Conservation (phyloP, 208 protist genomes). For the Wallacemonas rigidus region DNA sequence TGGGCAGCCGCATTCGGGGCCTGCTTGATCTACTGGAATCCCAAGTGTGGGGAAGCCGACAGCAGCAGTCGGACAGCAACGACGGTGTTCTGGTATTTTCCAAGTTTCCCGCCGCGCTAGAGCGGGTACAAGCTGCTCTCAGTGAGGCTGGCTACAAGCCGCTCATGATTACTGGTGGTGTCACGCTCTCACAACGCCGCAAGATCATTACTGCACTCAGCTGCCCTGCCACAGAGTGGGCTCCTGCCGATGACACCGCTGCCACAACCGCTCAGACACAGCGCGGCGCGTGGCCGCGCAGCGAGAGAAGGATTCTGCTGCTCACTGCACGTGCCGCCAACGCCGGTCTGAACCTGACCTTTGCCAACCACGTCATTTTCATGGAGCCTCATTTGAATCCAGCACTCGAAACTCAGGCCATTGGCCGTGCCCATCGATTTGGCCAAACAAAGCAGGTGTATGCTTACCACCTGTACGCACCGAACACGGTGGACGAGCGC, state of each 20-base stretch:
- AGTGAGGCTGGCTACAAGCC: conserved; percentile 29
- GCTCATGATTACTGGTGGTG: conserved; percentile 37
- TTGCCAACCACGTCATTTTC: conserved; percentile 78
- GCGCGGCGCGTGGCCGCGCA: conserved; percentile 4
- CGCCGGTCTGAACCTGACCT: conserved; percentile 71
- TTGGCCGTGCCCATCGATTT: conserved; percentile 89
- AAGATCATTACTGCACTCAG: conserved; percentile 27
- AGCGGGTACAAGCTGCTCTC: conserved; percentile 27
- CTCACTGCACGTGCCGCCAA: conserved; percentile 58
- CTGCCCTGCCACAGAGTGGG: background rate
- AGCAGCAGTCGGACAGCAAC: conserved; percentile 5
- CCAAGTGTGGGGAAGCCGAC: conserved; percentile 25
- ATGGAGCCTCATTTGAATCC: conserved; percentile 75
- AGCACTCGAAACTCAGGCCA: conserved; percentile 71
- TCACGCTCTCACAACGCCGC: conserved; percentile 41
- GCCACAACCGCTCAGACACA: background rate
- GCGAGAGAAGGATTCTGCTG: conserved; percentile 44
- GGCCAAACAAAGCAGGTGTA: conserved; percentile 76
- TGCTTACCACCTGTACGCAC: conserved; percentile 49
- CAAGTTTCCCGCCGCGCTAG: conserved; percentile 42
- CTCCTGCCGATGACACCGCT: conserved; percentile 20
- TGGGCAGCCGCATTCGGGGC: conserved; percentile 34
- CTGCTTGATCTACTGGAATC: conserved; percentile 35
- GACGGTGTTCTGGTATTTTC: conserved; percentile 57
- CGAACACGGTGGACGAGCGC: conserved; percentile 52